Evolutionary conservation across 2,329 filamentous ascomycete species (phyloP).

Genomic region (Xylaria sp.): DNA sequence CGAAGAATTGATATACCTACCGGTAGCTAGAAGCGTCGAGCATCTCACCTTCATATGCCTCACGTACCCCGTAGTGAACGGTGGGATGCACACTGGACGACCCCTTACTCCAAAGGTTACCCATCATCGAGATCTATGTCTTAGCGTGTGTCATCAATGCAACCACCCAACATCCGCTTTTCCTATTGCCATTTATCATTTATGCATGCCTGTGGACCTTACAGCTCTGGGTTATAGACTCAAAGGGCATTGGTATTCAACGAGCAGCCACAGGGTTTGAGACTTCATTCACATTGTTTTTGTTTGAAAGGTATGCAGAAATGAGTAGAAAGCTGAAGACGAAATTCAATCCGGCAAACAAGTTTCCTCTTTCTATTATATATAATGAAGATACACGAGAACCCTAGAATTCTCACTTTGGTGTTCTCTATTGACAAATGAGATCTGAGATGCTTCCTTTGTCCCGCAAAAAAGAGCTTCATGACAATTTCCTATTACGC

Average conservation of each 20-base stretch:
- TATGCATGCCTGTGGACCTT: neutral
- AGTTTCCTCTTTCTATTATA: neutral
- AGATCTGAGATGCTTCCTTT: neutral
- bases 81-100: neutral
- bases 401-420: neutral
- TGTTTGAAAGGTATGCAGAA: neutral
- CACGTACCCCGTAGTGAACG: neutral
- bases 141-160: neutral
- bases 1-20: neutral
- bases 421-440: neutral
- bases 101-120: neutral
- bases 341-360: neutral
- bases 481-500: neutral
- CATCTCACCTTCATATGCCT: neutral
- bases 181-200: neutral
- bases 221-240: neutral
- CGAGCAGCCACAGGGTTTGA: neutral
- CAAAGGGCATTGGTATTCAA: neutral
- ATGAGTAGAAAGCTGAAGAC: neutral
- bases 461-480: neutral
- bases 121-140: conserved; percentile 6
- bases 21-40: neutral
- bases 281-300: neutral
- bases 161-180: neutral
- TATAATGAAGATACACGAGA: neutral